phyloP scores from a whole-genome alignment of 345 rosid species.

The Eucalyptus urophylla region DNA sequence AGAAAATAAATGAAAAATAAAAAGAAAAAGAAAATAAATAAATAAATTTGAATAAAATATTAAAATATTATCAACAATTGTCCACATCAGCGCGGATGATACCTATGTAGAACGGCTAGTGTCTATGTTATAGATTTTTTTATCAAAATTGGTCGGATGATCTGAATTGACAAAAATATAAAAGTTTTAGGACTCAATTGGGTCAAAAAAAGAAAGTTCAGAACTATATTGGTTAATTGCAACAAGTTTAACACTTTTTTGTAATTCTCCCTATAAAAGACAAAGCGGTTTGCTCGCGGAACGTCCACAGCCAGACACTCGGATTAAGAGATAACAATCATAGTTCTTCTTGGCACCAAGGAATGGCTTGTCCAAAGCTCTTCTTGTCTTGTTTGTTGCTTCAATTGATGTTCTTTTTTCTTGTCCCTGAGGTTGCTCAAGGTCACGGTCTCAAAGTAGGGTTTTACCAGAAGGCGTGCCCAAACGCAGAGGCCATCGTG shows the following conservation, averaged over 20 bases:
- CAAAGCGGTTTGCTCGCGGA: background rate
- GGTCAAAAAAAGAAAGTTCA: too few relatives aligned
- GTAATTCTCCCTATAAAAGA: background rate
- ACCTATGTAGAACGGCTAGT: rapidly evolving
- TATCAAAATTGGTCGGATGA: too few relatives aligned
- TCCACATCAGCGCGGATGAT: rapidly evolving
- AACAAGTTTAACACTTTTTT: too few relatives aligned
- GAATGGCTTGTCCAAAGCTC: background rate
- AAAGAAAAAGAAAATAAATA: too few relatives aligned
- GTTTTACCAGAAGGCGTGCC: conserved; percentile 38
- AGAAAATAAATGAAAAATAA: too few relatives aligned
- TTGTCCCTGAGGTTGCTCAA: conserved; percentile 1
- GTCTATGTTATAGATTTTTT: too few relatives aligned
- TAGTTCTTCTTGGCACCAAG: background rate
- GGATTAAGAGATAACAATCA: background rate
- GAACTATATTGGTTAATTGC: too few relatives aligned
- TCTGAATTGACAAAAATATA: too few relatives aligned
- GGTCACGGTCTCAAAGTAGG: conserved; percentile 31
- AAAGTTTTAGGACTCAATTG: too few relatives aligned
- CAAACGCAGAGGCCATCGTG: conserved; percentile 32
- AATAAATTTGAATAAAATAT: too few relatives aligned
- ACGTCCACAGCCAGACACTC: background rate
- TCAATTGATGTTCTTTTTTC: conserved; percentile 3
- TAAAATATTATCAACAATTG: too few relatives aligned
- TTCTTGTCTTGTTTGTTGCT: background rate